These are phyloP conservation scores for Diaporthe citrichinensis DNA, from an alignment of 2,329 filamentous ascomycete genomes.

Conservation along the genomic window DNA sequence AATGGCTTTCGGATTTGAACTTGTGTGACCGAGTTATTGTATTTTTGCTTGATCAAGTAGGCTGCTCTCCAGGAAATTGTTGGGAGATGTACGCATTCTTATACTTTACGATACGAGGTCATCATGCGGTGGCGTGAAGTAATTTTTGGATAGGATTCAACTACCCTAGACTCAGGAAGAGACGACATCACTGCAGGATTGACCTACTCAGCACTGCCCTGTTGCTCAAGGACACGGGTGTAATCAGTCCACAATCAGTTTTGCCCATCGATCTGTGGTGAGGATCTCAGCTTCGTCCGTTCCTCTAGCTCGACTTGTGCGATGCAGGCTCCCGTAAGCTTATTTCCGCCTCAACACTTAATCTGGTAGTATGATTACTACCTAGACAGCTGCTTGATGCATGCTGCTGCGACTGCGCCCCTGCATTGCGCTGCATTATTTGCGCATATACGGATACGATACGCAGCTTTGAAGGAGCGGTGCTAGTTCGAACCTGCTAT, in stretches of 20 bases:
- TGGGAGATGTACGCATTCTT: background rate
- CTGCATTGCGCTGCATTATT: constrained; percentile 21
- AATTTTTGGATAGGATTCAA: constrained; percentile 8
- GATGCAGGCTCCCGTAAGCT: constrained; percentile 19
- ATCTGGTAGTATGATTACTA: background rate
- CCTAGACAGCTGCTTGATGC: background rate
- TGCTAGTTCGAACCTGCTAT: background rate
- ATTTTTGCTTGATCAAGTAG: background rate
- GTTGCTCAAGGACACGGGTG: constrained; percentile 14
- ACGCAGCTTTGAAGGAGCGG: background rate
- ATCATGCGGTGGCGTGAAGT: background rate
- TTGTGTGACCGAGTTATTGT: background rate
- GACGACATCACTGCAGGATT: background rate
- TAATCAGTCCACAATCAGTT: background rate
- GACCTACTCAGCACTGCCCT: constrained; percentile 14
- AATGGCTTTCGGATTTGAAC: background rate
- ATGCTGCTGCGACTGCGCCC: constrained; percentile 13
- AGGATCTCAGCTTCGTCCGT: constrained; percentile 1
- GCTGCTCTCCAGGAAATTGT: background rate
- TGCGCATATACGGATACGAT: constrained; percentile 29
- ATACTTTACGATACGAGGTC: constrained; percentile 19
- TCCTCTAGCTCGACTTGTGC: background rate
- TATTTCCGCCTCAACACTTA: constrained; percentile 7
- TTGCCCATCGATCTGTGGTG: background rate
- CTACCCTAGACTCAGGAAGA: background rate